phyloP scores from a whole-genome alignment of 2,329 filamentous ascomycete genomes.

The Diatrype stigma region DNA sequence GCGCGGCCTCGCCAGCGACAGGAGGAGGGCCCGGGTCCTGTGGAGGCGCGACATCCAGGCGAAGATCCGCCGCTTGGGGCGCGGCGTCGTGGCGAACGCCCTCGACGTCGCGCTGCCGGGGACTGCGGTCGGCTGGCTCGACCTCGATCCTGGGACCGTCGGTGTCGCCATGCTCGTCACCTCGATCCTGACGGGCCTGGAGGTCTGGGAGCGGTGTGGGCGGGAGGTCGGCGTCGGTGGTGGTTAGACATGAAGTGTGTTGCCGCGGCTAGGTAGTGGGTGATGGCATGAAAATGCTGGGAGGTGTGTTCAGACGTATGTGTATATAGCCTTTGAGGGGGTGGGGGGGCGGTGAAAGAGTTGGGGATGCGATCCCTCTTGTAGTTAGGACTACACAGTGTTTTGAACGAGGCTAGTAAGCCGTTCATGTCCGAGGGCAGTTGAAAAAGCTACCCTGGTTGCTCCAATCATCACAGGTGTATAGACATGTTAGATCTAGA shows the following conservation, averaged over 20 bases:
- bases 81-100: slow-evolving; percentile 50
- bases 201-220: slow-evolving; percentile 56
- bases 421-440: too few species aligned
- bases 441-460: too few species aligned
- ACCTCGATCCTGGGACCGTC: slow-evolving; percentile 46
- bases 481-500: too few species aligned
- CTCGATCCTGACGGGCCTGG: slow-evolving; percentile 55
- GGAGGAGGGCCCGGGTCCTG: slow-evolving; percentile 28
- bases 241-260: too few species aligned
- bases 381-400: too few species aligned
- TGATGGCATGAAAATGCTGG: not conserved
- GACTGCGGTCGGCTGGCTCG: slow-evolving; percentile 56
- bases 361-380: too few species aligned
- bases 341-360: too few species aligned
- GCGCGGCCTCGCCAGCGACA: slow-evolving; percentile 27
- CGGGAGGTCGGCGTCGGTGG: slow-evolving; percentile 15
- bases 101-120: slow-evolving; percentile 63
- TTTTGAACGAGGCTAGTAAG: too few species aligned
- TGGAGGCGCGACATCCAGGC: slow-evolving; percentile 26
- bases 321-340: too few species aligned
- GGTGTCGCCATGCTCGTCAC: slow-evolving; percentile 57
- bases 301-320: not conserved
- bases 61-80: slow-evolving; percentile 33
- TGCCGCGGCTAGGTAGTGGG: too few species aligned
- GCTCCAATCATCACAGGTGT: too few species aligned